Evolutionary conservation across 129 eudicot species (phyloP).

Genomic region (Gnaphalium uliginosum): DNA sequence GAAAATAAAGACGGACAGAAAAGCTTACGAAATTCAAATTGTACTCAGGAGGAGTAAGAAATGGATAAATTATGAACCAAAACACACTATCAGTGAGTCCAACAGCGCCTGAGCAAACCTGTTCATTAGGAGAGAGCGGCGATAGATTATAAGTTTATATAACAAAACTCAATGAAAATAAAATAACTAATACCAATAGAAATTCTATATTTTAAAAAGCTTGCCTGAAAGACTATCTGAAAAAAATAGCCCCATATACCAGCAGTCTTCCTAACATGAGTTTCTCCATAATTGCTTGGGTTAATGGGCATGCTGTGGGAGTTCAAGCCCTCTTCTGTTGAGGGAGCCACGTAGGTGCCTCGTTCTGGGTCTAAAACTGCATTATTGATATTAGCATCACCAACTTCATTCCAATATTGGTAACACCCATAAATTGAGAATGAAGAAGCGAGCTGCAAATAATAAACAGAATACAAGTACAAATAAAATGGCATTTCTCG

Average conservation of each 20-base stretch:
- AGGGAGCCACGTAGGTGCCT: conserved; percentile 60
- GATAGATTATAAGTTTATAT: background rate
- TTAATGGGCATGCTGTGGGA: conserved; percentile 27
- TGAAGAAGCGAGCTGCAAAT: conserved; percentile 61
- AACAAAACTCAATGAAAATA: background rate
- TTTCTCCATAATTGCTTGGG: conserved; percentile 35
- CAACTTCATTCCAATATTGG: conserved; percentile 34
- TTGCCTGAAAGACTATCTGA: conserved; percentile 84
- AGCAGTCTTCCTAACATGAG: conserved; percentile 43
- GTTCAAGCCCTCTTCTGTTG: conserved; percentile 40
- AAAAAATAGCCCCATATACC: conserved; percentile 55
- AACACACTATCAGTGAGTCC: conserved; percentile 78
- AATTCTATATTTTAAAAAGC: conserved; percentile 19
- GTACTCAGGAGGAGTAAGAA: conserved; percentile 51
- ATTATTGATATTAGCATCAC: conserved; percentile 34
- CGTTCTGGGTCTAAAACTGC: conserved; percentile 50
- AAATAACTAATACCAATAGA: conserved; percentile 4
- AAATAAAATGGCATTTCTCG: background rate
- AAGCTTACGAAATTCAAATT: conserved; percentile 67
- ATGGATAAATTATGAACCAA: conserved; percentile 86
- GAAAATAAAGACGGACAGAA: background rate
- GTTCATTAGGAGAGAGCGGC: conserved; percentile 19
- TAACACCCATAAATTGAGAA: conserved; percentile 69
- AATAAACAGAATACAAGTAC: conserved; percentile 6
- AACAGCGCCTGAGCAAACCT: conserved; percentile 83